Conservation (phyloP, 805 yeast genomes). For the Lipomyces chichibuensis region DNA sequence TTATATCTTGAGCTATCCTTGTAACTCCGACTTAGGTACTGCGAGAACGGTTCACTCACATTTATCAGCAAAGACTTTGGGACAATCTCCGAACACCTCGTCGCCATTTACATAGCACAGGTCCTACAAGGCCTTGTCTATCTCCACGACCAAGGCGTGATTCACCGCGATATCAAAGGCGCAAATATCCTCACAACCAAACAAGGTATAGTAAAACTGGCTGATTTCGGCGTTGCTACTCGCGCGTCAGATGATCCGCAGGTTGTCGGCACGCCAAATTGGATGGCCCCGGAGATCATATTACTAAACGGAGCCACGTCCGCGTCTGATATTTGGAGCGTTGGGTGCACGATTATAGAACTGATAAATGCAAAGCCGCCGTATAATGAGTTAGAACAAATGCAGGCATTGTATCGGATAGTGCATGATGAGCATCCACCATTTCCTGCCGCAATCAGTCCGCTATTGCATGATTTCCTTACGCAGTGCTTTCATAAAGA, state of each 20-base stretch:
- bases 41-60: conserved; percentile 67
- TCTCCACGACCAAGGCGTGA: conserved; percentile 71
- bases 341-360: conserved; percentile 94
- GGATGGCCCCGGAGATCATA: conserved; percentile 99
- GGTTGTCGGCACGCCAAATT: conserved; percentile 84
- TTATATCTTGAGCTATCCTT: conserved; percentile 24
- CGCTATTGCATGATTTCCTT: conserved; percentile 56
- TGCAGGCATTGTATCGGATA: conserved; percentile 82
- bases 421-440: conserved; percentile 75
- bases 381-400: conserved; percentile 70
- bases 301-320: conserved; percentile 81
- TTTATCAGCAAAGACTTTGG: conserved; percentile 56
- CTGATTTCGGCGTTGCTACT: conserved; percentile 79
- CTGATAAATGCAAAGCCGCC: conserved; percentile 86
- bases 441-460: conserved; percentile 53
- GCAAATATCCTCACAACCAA: conserved; percentile 68
- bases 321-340: conserved; percentile 75
- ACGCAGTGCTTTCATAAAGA: conserved; percentile 71
- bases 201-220: conserved; percentile 66
- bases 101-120: conserved; percentile 55
- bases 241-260: conserved; percentile 38
- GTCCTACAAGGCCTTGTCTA: conserved; percentile 64
- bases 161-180: conserved; percentile 77
- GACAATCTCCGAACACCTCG: conserved; percentile 59
- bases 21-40: conserved; percentile 39